Evolutionary conservation across 495 filamentous ascomycete genomes (phyloP).

Genomic region (Aspergillus avenaceus): DNA sequence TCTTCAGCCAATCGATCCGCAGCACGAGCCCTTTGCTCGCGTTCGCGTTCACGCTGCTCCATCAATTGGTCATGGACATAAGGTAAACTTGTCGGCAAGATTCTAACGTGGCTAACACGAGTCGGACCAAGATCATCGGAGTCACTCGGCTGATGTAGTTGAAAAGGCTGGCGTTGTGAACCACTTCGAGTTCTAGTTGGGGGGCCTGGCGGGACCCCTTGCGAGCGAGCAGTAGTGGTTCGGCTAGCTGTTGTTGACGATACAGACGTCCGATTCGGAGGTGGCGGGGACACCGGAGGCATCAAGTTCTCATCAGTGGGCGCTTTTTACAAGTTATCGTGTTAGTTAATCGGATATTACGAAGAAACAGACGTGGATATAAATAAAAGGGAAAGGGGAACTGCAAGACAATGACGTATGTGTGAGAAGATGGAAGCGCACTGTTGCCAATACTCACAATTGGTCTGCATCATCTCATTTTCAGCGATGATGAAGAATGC

Average conservation of each 20-base stretch:
- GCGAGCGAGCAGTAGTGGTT: slow-evolving; percentile 18
- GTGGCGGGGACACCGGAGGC: slow-evolving; percentile 23
- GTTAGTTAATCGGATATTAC: too few relatives aligned
- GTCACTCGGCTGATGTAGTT: slow-evolving; percentile 25
- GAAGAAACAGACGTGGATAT: too few relatives aligned
- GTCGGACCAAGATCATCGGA: slow-evolving; percentile 25
- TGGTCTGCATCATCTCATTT: slow-evolving; percentile 95
- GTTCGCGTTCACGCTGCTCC: slow-evolving; percentile 58
- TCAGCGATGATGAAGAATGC: slow-evolving; percentile 96
- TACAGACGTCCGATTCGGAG: slow-evolving; percentile 13
- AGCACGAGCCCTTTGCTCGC: slow-evolving; percentile 28
- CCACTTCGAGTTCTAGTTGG: slow-evolving; percentile 20
- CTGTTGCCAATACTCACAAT: slow-evolving; percentile 52
- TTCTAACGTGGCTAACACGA: slow-evolving; percentile 73
- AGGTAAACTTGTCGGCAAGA: slow-evolving; percentile 85
- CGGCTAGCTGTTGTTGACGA: slow-evolving; percentile 19
- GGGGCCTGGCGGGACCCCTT: slow-evolving; percentile 13
- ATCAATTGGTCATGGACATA: slow-evolving; percentile 87
- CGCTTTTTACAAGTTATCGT: slow-evolving; percentile 28
- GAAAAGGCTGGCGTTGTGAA: slow-evolving; percentile 23
- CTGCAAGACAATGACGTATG: too few relatives aligned
- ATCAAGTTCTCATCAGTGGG: slow-evolving; percentile 41
- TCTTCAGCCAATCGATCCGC: slow-evolving; percentile 23
- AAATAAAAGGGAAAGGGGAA: too few relatives aligned
- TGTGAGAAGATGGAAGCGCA: neutral